Percentiles rank a stretch among this genome's conserved stretches.
These are phyloP conservation scores for Myriosclerotinia curreyana DNA, from an alignment of 2,329 filamentous ascomycete species.

Conservation along the genomic window DNA sequence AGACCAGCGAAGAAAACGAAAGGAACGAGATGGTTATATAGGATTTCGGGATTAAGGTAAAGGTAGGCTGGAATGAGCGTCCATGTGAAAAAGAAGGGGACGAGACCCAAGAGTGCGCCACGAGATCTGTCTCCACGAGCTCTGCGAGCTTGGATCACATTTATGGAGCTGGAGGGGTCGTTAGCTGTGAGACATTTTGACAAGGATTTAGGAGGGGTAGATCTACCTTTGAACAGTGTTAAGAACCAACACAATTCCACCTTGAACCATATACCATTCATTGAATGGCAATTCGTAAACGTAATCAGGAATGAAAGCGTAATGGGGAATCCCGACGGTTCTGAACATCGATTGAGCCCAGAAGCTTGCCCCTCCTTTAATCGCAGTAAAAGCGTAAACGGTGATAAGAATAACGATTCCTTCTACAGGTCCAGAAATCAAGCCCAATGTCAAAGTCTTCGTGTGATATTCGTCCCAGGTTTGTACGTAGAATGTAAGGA, in stretches of 20 bases:
- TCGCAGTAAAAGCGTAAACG: constrained; percentile 81
- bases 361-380: constrained; percentile 83
- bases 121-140: constrained; percentile 68
- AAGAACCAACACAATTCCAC: constrained; percentile 73
- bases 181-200: constrained; percentile 31
- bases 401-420: constrained; percentile 80
- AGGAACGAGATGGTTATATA: constrained; percentile 79
- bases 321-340: constrained; percentile 63
- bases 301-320: constrained; percentile 61
- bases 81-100: constrained; percentile 81
- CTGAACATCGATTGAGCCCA: constrained; percentile 87
- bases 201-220: background rate
- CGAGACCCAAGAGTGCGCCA: constrained; percentile 74
- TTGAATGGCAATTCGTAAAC: constrained; percentile 83
- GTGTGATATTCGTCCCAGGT: constrained; percentile 99
- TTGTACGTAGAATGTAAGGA: constrained; percentile 96
- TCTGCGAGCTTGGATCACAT: constrained; percentile 79
- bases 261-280: constrained; percentile 90
- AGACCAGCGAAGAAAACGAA: constrained; percentile 87
- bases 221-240: constrained; percentile 70
- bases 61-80: constrained; percentile 73
- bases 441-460: constrained; percentile 85
- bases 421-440: constrained; percentile 93
- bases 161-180: constrained; percentile 56
- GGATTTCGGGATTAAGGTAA: constrained; percentile 78